These are phyloP conservation scores for Mimosa bimucronata DNA, from an alignment of 306 rosid species.

Conservation along the genomic window DNA sequence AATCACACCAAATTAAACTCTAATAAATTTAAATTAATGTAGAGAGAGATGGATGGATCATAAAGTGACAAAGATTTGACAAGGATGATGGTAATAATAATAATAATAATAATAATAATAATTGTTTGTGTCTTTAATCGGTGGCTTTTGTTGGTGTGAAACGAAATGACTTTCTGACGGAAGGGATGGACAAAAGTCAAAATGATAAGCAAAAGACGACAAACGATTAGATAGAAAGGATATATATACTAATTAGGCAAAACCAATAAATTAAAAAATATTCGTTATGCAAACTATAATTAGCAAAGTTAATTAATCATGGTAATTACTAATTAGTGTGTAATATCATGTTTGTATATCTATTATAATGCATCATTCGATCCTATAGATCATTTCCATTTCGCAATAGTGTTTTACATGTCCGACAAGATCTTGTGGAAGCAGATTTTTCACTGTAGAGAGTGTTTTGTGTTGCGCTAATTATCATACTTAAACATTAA, in stretches of 20 bases:
- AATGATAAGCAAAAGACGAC: background rate
- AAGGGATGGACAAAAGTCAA: slow-evolving; percentile 1
- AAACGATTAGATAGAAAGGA: background rate
- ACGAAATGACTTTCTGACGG: slow-evolving; percentile 27
- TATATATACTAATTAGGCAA: background rate
- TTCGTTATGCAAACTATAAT: slow-evolving; percentile 4
- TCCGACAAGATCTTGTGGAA: slow-evolving; percentile 35
- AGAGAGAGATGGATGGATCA: background rate
- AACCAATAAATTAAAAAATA: background rate
- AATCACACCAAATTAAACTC: background rate
- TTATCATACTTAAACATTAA: background rate
- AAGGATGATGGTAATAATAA: no score
- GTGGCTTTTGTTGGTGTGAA: slow-evolving; percentile 7
- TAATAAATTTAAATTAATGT: no score
- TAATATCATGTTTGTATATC: background rate
- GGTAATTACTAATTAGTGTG: slow-evolving; percentile 9
- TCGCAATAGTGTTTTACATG: background rate
- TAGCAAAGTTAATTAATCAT: background rate
- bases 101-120: no score
- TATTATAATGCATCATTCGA: background rate
- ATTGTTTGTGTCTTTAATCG: background rate
- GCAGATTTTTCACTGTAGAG: slow-evolving; percentile 29
- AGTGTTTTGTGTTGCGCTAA: background rate
- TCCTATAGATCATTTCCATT: background rate
- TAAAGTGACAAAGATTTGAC: background rate